A percentile compares a stretch with the other conserved stretches of the same genome.
phyloP scores from a whole-genome alignment of 1,284 basidiomycete species.

The Boletus mariae region DNA sequence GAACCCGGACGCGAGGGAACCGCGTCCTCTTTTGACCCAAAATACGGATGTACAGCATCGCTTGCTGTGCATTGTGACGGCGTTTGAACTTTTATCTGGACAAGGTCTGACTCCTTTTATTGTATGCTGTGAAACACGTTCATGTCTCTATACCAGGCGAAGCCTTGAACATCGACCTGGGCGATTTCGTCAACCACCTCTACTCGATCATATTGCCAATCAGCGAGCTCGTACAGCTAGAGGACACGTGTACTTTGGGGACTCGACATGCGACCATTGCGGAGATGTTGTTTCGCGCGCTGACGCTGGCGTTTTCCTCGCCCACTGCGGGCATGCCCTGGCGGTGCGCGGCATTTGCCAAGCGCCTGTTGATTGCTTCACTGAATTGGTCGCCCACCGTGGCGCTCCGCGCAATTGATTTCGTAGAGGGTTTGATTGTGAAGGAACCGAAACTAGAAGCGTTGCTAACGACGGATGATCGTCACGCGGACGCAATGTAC shows the following conservation, averaged over 20 bases:
- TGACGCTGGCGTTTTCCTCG: slow-evolving; percentile 75
- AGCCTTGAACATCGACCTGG: slow-evolving; percentile 92
- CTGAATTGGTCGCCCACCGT: slow-evolving; percentile 75
- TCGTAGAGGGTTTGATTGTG: slow-evolving; percentile 68
- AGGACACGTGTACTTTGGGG: slow-evolving; percentile 31
- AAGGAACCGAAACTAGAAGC: slow-evolving; percentile 81
- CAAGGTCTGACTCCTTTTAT: slow-evolving; percentile 62
- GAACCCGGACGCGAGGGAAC: slow-evolving; percentile 38
- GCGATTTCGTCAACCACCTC: slow-evolving; percentile 80
- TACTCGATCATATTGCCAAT: slow-evolving; percentile 69
- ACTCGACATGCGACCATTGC: slow-evolving; percentile 41
- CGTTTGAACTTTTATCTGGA: slow-evolving; percentile 92
- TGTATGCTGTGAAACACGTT: slow-evolving; percentile 10
- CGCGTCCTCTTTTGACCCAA: slow-evolving; percentile 18
- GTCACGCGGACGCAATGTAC: slow-evolving; percentile 78
- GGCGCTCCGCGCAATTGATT: slow-evolving; percentile 65
- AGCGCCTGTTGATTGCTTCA: slow-evolving; percentile 78
- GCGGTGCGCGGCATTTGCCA: slow-evolving; percentile 87
- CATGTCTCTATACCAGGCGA: slow-evolving; percentile 57
- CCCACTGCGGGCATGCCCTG: slow-evolving; percentile 64
- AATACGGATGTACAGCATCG: slow-evolving; percentile 53
- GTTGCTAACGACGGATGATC: slow-evolving; percentile 83
- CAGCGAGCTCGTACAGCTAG: slow-evolving; percentile 51
- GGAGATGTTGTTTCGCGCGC: slow-evolving; percentile 83
- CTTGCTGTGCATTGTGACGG: slow-evolving; percentile 88